Evolutionary conservation across 768 basidiomycete species (phyloP), one percentile per base, ranked within the genome.

Genomic region (Podaxis sp.): DNA sequence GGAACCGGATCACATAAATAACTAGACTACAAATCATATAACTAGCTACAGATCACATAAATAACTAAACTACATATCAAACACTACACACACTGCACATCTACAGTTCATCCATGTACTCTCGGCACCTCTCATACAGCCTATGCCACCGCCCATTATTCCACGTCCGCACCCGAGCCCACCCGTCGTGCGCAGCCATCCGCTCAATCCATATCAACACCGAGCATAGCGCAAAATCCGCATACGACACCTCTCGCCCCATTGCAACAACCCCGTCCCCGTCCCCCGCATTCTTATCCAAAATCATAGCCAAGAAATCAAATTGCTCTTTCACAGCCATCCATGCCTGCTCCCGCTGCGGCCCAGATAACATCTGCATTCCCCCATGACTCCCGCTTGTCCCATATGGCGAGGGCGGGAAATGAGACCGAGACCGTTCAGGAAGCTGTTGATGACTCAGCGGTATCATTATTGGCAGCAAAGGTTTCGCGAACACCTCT

Each of bases 131-230:
- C 55, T 86, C 83, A 73, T 78, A 84, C 53, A 91, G 72, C 50
- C 80, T 74, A 52, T 76, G 73, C 89, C 89, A 91, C 46, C 89
- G 70, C 3, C 89, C 88, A 3, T 76, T 78, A 66, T 88, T 85
- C 89, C 89, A 91, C 27, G 81, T 78, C 53, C 83, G 73, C n/a
- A 91, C 79, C 56, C 84, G 74, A 23, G 78, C 74, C 89, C 89
- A 91, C 13, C 86, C 87, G 63, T 90, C 87, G 59, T 87, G 84
- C n/a, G 86, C 80, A 3, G 87, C 82, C 68, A 90, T 83, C 51
- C 82, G 77, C 68, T 90, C 84, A 44, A 90, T 85, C 88, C 88
- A 91, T 50, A 90, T 80, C 44, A 91, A 71, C 16, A 88, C 80
- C 0, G 89, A 82, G 64, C 87, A 89, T 21, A 91, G 71, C 4